phyloP scores from a whole-genome alignment of 2,329 filamentous ascomycete genomes.

The Cercospora nicotianae region DNA sequence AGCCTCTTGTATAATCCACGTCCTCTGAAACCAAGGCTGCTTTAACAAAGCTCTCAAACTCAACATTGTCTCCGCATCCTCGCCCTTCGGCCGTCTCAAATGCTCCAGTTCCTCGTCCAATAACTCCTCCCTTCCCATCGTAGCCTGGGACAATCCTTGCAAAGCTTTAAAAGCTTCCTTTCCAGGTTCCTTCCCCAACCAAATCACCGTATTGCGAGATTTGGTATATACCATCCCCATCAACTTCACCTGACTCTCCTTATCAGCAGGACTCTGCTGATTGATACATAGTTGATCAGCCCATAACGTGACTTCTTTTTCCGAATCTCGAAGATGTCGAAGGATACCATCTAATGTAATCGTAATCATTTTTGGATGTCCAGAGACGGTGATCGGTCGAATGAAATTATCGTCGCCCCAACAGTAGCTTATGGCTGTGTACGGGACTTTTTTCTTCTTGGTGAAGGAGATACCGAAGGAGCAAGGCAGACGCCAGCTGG shows the following conservation, averaged over 20 bases:
- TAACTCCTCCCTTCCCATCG: neutral
- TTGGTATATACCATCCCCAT: neutral
- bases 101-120: neutral
- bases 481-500: neutral
- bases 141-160: neutral
- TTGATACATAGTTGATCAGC: neutral
- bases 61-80: neutral
- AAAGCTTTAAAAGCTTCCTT: conserved; percentile 1
- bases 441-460: neutral
- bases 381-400: neutral
- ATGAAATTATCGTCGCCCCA: neutral
- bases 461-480: neutral
- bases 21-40: neutral
- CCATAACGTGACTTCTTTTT: neutral
- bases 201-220: neutral
- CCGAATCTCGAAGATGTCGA: neutral
- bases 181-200: neutral
- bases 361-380: neutral
- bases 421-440: neutral
- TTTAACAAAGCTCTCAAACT: neutral
- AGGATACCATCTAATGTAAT: neutral
- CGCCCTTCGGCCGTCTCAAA: neutral
- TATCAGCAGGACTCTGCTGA: neutral
- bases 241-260: neutral
- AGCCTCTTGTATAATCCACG: neutral